Percentiles rank a stretch among this genome's conserved stretches.
These are phyloP conservation scores for Poronia punctata DNA, from an alignment of 495 filamentous ascomycete genomes.

Conservation along the genomic window DNA sequence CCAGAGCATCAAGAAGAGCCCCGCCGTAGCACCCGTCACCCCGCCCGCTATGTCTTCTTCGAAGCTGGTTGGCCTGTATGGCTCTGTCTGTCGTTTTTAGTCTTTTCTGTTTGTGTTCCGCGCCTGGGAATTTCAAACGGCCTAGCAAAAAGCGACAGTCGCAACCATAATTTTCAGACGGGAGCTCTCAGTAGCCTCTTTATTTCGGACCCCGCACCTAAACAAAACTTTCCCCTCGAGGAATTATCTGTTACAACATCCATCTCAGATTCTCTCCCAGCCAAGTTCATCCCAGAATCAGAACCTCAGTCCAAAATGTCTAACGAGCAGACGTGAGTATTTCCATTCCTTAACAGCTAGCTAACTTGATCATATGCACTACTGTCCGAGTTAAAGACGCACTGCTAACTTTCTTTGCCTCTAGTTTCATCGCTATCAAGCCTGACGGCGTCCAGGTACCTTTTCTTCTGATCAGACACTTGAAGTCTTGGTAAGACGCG, in stretches of 20 bases:
- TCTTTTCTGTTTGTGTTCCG: slow-evolving; percentile 25
- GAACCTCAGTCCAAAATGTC: slow-evolving; percentile 61
- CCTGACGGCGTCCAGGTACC: slow-evolving; percentile 96
- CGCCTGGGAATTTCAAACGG: slow-evolving; percentile 22
- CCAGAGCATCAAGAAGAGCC: slow-evolving; percentile 10
- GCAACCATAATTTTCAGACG: slow-evolving; percentile 21
- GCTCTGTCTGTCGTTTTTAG: too few species aligned
- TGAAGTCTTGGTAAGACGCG: too few species aligned
- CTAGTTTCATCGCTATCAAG: slow-evolving; percentile 98
- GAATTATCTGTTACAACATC: too few species aligned
- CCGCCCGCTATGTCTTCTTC: slow-evolving; percentile 28
- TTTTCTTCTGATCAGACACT: slow-evolving; percentile 3
- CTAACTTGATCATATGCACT: too few species aligned
- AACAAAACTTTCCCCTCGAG: slow-evolving; percentile 25
- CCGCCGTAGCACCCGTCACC: slow-evolving; percentile 21
- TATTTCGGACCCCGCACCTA: slow-evolving; percentile 12
- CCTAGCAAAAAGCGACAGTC: slow-evolving; percentile 21
- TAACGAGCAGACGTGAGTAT: slow-evolving; percentile 84
- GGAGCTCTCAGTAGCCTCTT: slow-evolving; percentile 21
- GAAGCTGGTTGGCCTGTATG: slow-evolving; percentile 18
- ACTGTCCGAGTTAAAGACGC: too few species aligned
- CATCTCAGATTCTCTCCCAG: slow-evolving; percentile 29
- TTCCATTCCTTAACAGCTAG: slow-evolving; percentile 1
- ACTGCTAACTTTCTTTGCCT: slow-evolving; percentile 41
- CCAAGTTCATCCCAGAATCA: slow-evolving; percentile 25